Evolutionary conservation across 345 rosid genomes (phyloP).

Genomic region (Murraya koenigii): DNA sequence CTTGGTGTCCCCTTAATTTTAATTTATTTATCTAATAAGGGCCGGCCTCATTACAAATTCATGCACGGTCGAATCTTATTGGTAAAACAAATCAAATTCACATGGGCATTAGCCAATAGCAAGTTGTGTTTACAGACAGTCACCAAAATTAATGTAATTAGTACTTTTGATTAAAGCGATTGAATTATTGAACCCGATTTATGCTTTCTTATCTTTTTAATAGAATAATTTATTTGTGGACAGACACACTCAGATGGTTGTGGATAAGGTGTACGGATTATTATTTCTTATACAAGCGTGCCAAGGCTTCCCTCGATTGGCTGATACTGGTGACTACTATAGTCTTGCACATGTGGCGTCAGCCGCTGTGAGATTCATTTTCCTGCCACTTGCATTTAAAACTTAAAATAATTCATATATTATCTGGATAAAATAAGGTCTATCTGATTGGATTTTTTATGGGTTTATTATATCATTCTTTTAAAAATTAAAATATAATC

Average conservation of each 20-base stretch:
- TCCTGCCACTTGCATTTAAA: too few relatives aligned
- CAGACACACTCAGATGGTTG: not conserved
- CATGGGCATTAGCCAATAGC: conserved; percentile 25
- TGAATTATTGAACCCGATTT: not conserved
- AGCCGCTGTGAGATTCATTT: not conserved
- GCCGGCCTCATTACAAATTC: not conserved
- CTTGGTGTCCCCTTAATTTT: conserved; percentile 17
- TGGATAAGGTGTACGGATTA: not conserved
- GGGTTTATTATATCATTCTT: not conserved
- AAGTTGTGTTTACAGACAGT: not conserved
- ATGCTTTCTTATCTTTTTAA: not conserved
- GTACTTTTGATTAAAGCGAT: not conserved
- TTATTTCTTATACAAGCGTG: conserved; percentile 18
- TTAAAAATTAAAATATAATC: not conserved
- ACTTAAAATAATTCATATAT: not conserved
- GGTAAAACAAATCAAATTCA: conserved; percentile 24
- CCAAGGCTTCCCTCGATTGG: conserved; percentile 22
- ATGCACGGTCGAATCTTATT: conserved; percentile 23
- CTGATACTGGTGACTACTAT: conserved; percentile 5
- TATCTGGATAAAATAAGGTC: too few relatives aligned
- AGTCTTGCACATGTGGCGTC: conserved; percentile 19
- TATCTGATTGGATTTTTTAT: not conserved
- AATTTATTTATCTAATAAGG: not conserved
- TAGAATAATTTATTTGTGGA: not conserved
- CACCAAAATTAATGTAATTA: conserved; percentile 12